Evolutionary conservation across 2,329 filamentous ascomycete species (phyloP), one percentile per base, ranked within the genome.

Genomic region (Stylonectria norvegica): DNA sequence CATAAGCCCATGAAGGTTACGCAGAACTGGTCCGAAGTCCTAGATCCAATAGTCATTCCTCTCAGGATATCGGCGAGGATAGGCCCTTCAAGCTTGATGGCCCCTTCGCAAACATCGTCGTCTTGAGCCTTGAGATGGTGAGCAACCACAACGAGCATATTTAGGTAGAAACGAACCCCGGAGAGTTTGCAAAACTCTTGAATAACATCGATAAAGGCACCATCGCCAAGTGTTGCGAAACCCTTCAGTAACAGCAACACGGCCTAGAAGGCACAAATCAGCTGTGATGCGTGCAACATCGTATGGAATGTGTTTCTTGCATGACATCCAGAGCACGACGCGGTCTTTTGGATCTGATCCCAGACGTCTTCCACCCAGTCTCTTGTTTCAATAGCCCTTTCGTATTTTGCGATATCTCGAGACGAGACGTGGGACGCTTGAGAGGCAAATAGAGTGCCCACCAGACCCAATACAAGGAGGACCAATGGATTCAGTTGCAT

Each of bases 1-100:
- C 78, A 81, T 3, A 77, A 64, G 0, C 77, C 76, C n/a, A 78
- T 58, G 39, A 80, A 58, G 4, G 71, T 70, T 19, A 70, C 63
- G 50, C 76, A 81, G 34, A 79, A 70, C 4, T 74, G 62, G 20
- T 72, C 57, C 15, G 76, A 69, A 0, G 73, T 73, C 40, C 66
- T 67, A 8, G 75, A 76, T 2, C 68, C 67, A 15, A 78, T 55
- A 5, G 53, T 57, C 48, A 79, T 67, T 9, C 69, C 60, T 25
- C 72, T 65, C 9, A 81, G 55, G 7, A 65, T 66, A 27, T 70
- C 64, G 20, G 75, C 73, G 19, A 79, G 58, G 37, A 78, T 71
- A 3, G 76, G 75, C 0, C 73, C 76, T 54, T 81, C 75, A 1
- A 67, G 65, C 4, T 61, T 63, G 19, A 79, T 66, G 7, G 72